Evolutionary conservation across 768 basidiomycete species (phyloP).

Genomic region (Lactarius tabidus): DNA sequence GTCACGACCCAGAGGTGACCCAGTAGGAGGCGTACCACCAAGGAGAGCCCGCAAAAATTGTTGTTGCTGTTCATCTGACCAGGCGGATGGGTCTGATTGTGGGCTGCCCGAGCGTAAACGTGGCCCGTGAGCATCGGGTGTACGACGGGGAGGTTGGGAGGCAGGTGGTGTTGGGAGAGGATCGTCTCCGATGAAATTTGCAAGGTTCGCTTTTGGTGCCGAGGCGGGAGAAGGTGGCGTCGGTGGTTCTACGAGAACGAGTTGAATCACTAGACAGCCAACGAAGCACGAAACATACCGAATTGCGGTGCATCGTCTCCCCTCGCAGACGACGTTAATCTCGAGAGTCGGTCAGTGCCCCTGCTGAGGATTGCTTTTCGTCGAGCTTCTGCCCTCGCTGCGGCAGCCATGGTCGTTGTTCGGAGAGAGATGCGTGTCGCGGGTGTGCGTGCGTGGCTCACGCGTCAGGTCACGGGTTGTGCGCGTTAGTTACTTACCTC

Average conservation of each 20-base stretch:
- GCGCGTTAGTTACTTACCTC: neutral
- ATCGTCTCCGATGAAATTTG: slow-evolving; percentile 39
- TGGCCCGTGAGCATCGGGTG: slow-evolving; percentile 30
- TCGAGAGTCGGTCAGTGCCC: slow-evolving; percentile 70
- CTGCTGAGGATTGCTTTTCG: slow-evolving; percentile 71
- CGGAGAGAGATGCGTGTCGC: neutral
- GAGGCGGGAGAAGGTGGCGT: slow-evolving; percentile 33
- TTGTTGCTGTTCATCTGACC: slow-evolving; percentile 65
- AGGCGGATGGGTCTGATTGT: slow-evolving; percentile 52
- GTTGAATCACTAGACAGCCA: neutral
- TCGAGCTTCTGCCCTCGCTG: slow-evolving; percentile 74
- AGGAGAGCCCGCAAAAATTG: slow-evolving; percentile 67
- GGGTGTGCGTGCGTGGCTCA: neutral
- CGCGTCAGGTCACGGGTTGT: slow-evolving; percentile 1
- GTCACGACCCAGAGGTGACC: slow-evolving; percentile 9
- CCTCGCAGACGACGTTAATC: slow-evolving; percentile 70
- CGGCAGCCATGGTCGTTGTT: slow-evolving; percentile 35
- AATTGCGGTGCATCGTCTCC: slow-evolving; percentile 62
- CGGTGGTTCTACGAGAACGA: slow-evolving; percentile 36
- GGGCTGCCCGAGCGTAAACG: slow-evolving; percentile 25
- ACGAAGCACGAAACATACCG: slow-evolving; percentile 37
- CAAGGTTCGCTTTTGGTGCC: slow-evolving; percentile 30
- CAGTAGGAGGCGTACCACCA: slow-evolving; percentile 25
- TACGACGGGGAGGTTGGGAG: slow-evolving; percentile 30
- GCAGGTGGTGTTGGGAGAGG: slow-evolving; percentile 30